phyloP scores from a whole-genome alignment of 352 stramenopile genomes.

The Pythium dissimile region DNA sequence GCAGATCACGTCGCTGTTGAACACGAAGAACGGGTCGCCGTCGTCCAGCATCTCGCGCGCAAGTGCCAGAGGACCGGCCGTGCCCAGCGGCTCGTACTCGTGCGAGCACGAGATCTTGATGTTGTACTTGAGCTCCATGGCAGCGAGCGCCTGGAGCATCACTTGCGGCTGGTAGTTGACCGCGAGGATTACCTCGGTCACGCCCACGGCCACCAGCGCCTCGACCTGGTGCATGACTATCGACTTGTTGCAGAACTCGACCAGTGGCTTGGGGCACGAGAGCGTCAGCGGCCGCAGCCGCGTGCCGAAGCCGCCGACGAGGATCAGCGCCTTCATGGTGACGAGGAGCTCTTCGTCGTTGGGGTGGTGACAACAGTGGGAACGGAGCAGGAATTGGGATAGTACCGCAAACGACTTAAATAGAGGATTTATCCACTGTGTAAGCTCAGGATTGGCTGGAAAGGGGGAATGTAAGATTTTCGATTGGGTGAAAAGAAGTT shows the following conservation, averaged over 20 bases:
- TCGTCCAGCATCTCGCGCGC: conserved; percentile 80
- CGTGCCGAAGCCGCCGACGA: conserved; percentile 89
- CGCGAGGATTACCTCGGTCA: conserved; percentile 87
- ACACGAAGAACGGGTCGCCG: conserved; percentile 88
- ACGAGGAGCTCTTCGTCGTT: neutral
- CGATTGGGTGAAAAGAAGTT: neutral
- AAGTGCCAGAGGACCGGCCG: conserved; percentile 75
- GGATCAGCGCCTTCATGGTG: conserved; percentile 90
- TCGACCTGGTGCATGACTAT: conserved; percentile 90
- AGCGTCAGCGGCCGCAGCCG: conserved; percentile 87
- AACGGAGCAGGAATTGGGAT: neutral
- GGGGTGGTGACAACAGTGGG: neutral
- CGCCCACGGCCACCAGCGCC: conserved; percentile 79
- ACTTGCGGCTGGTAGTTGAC: conserved; percentile 90
- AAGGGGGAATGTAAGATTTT: neutral
- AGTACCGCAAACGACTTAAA: neutral
- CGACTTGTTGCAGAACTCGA: conserved; percentile 91
- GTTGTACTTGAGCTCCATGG: conserved; percentile 84
- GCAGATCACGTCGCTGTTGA: conserved; percentile 90
- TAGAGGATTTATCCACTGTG: conserved; percentile 10
- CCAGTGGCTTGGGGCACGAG: conserved; percentile 86
- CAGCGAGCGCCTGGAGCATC: conserved; percentile 77
- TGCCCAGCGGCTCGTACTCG: conserved; percentile 82
- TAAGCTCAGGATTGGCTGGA: neutral
- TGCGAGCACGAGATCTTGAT: conserved; percentile 91